Conservation (phyloP, 495 filamentous ascomycete species). For the Penicillium mononematosum region DNA sequence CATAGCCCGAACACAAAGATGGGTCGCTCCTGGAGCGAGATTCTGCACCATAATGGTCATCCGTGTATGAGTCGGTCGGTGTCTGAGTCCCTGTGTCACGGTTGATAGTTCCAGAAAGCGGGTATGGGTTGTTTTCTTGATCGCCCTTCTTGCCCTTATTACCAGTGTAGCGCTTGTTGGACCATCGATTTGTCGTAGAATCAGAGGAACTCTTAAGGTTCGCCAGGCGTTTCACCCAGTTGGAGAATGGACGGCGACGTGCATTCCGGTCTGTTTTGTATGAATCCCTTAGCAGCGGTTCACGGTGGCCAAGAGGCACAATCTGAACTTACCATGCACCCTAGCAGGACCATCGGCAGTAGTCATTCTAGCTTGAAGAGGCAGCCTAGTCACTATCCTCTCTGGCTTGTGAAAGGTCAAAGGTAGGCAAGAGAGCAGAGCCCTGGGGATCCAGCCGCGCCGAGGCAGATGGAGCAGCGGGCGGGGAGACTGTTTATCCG, state of each 20-base stretch:
- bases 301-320: constrained; percentile 4
- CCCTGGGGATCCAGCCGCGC: constrained; percentile 11
- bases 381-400: constrained; percentile 9
- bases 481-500: constrained; percentile 35
- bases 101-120: constrained; percentile 56
- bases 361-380: constrained; percentile 52
- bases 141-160: constrained; percentile 58
- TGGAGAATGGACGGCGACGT: constrained; percentile 83
- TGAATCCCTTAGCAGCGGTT: constrained; percentile 21
- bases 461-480: constrained; percentile 15
- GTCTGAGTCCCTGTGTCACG: constrained; percentile 56
- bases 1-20: constrained; percentile 60
- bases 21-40: constrained; percentile 49
- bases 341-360: constrained; percentile 63
- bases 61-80: constrained; percentile 45
- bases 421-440: constrained; percentile 10
- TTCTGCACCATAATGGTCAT: constrained; percentile 24
- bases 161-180: constrained; percentile 48
- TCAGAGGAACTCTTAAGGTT: constrained; percentile 70
- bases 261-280: constrained; percentile 56
- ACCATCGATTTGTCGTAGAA: constrained; percentile 44
- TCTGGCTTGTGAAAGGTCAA: constrained; percentile 7
- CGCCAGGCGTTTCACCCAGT: constrained; percentile 91
- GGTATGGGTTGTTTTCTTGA: constrained; percentile 83
- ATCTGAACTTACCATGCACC: constrained; percentile 57